A percentile compares a stretch with the other conserved stretches of the same genome.
These are phyloP conservation scores for Lasiosphaeria hispida DNA, from an alignment of 495 filamentous ascomycete species.

Conservation along the genomic window DNA sequence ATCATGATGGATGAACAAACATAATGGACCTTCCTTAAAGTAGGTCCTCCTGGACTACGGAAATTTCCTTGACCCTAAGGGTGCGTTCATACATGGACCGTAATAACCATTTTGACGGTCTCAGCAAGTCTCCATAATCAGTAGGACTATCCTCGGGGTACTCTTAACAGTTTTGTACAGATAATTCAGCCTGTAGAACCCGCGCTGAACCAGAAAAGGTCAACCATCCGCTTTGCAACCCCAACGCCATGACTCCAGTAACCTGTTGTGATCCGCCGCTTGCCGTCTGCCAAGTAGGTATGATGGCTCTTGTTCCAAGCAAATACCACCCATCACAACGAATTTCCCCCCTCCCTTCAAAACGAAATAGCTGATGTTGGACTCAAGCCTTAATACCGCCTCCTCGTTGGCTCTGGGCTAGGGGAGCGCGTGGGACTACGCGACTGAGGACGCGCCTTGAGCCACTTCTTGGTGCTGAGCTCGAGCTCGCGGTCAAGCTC, in stretches of 20 bases:
- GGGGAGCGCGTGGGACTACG: slow-evolving; percentile 74
- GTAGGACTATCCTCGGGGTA: too few relatives aligned
- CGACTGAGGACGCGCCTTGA: slow-evolving; percentile 81
- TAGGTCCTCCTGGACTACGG: too few relatives aligned
- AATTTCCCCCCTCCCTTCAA: neutral
- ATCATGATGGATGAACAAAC: neutral
- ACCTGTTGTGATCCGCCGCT: neutral
- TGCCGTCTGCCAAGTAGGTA: neutral
- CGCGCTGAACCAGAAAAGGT: neutral
- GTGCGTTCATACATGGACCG: too few relatives aligned
- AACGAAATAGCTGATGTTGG: neutral
- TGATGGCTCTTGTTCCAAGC: too few relatives aligned
- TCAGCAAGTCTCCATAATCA: too few relatives aligned
- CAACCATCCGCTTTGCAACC: neutral
- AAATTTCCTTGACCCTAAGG: too few relatives aligned
- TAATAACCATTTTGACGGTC: too few relatives aligned
- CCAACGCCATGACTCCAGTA: slow-evolving; percentile 14
- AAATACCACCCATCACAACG: neutral
- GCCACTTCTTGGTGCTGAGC: slow-evolving; percentile 91
- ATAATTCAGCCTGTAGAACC: neutral
- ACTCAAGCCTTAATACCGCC: slow-evolving; percentile 52
- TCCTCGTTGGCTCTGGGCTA: slow-evolving; percentile 72
- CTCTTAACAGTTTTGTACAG: neutral
- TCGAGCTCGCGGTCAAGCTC: slow-evolving; percentile 88
- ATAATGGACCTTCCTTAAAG: neutral